Conservation (phyloP, 257 asterid species). For the Voacanga thouarsii region DNA sequence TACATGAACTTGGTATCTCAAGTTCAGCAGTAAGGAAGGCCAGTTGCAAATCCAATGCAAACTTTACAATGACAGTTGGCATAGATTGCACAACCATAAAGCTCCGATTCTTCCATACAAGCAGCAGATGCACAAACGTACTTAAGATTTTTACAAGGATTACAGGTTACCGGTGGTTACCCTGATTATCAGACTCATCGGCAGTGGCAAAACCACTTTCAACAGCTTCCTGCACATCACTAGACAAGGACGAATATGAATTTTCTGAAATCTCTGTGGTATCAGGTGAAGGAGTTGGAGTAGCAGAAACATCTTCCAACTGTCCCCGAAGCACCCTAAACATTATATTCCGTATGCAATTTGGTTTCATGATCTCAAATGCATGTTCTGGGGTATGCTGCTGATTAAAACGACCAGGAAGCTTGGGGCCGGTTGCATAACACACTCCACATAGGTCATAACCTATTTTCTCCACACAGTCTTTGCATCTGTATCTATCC, state of each 20-base stretch:
- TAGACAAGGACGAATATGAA: neutral
- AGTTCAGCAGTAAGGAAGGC: neutral
- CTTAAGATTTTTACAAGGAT: neutral
- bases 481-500: slow-evolving; percentile 54
- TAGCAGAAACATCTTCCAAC: slow-evolving; percentile 22
- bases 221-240: slow-evolving; percentile 13
- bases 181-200: slow-evolving; percentile 13
- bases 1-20: neutral
- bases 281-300: slow-evolving; percentile 21
- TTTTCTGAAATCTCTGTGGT: slow-evolving; percentile 2
- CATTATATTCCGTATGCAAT: slow-evolving; percentile 24
- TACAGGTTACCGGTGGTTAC: slow-evolving; percentile 1
- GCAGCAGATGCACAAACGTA: neutral
- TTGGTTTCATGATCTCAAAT: slow-evolving; percentile 36
- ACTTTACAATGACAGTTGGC: neutral
- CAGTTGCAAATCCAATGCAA: neutral
- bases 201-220: slow-evolving; percentile 15
- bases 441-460: slow-evolving; percentile 53
- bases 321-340: slow-evolving; percentile 32
- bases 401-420: slow-evolving; percentile 61
- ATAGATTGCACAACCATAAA: neutral
- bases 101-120: neutral
- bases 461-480: slow-evolving; percentile 40
- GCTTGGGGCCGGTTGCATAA: slow-evolving; percentile 37
- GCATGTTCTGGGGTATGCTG: slow-evolving; percentile 58